Evolutionary conservation across 2,329 filamentous ascomycete genomes (phyloP).

Genomic region (Xylaria arbuscula): DNA sequence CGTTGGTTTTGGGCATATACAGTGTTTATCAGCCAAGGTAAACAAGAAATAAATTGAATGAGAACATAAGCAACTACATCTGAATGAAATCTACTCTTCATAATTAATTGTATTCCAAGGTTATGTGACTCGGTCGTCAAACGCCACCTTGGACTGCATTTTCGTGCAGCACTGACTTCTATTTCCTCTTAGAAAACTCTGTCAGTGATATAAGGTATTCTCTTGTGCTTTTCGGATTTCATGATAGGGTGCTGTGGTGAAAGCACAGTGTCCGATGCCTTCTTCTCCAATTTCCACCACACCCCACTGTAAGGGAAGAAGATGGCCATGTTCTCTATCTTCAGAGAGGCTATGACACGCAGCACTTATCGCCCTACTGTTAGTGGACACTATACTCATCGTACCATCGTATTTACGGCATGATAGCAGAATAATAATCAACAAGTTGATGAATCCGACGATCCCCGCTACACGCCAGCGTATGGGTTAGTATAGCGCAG

Average conservation of each 20-base stretch:
- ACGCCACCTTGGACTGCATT: no score
- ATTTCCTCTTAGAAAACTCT: no score
- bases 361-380: slow-evolving; percentile 49
- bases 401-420: slow-evolving; percentile 47
- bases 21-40: no score
- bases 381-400: slow-evolving; percentile 50
- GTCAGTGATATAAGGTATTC: slow-evolving; percentile 24
- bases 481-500: background rate
- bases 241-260: slow-evolving; percentile 40
- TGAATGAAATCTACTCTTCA: no score
- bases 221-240: slow-evolving; percentile 30
- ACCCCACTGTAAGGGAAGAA: slow-evolving; percentile 46
- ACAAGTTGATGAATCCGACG: slow-evolving; percentile 26
- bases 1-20: no score
- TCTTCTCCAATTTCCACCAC: slow-evolving; percentile 41
- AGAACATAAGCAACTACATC: no score
- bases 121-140: no score
- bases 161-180: background rate
- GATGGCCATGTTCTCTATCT: slow-evolving; percentile 42
- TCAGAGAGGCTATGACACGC: slow-evolving; percentile 45
- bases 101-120: no score
- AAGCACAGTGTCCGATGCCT: slow-evolving; percentile 39
- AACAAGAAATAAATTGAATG: no score
- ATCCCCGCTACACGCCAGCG: slow-evolving; percentile 34
- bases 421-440: slow-evolving; percentile 40